Conservation (phyloP, 352 stramenopile species). For the Globisporangium sylvaticum region DNA sequence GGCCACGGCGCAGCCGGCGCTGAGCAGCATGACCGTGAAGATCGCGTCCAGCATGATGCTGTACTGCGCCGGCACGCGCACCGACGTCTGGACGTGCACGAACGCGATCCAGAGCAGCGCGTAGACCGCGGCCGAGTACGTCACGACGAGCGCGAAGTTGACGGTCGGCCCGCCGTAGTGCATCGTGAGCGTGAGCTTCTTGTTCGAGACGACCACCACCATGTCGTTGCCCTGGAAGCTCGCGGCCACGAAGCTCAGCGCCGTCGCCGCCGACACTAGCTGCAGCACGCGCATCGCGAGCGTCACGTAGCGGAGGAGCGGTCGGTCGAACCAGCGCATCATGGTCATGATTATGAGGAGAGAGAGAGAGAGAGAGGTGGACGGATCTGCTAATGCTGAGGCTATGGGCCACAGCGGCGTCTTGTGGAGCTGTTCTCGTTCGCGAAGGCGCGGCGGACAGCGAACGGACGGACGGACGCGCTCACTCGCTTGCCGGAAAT, state of each 20-base stretch:
- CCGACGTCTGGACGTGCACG: constrained; percentile 28
- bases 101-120: constrained; percentile 42
- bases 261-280: constrained; percentile 35
- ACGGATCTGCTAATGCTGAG: neutral
- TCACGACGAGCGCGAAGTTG: constrained; percentile 62
- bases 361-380: neutral
- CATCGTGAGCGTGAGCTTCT: constrained; percentile 45
- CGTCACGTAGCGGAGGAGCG: constrained; percentile 38
- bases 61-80: constrained; percentile 37
- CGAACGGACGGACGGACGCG: neutral
- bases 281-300: constrained; percentile 53
- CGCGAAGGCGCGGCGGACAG: neutral
- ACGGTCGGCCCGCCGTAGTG: constrained; percentile 54
- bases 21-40: constrained; percentile 71
- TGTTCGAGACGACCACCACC: constrained; percentile 13
- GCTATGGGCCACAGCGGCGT: neutral
- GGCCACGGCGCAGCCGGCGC: constrained; percentile 50
- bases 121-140: constrained; percentile 56
- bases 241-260: constrained; percentile 42
- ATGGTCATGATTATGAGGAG: constrained; percentile 5
- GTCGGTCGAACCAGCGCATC: constrained; percentile 25
- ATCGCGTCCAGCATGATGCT: constrained; percentile 49
- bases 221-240: constrained; percentile 42
- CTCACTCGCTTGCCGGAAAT: neutral
- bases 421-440: neutral